Conservation (phyloP, 208 protist species). For the Leishmania turanica region DNA sequence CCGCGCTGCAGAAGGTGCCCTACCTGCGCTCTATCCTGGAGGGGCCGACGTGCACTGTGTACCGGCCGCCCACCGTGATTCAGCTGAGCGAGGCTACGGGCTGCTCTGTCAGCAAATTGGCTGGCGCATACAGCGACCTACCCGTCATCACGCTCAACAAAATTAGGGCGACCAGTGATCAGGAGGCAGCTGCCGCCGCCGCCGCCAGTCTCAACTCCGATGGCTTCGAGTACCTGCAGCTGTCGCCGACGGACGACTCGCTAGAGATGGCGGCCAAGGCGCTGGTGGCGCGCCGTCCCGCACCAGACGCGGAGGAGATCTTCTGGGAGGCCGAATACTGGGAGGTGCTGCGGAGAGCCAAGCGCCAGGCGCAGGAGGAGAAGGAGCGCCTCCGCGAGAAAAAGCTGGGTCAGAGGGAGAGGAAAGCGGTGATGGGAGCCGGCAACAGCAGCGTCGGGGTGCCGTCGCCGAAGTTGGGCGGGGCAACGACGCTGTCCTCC, state of each 20-base stretch:
- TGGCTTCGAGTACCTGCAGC: constrained; percentile 32
- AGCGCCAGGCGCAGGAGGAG: constrained; percentile 25
- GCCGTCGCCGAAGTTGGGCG: constrained; percentile 9
- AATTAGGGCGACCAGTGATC: constrained; percentile 1
- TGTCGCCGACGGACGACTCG: constrained; percentile 36
- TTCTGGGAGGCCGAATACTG: constrained; percentile 75
- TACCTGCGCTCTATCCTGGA: constrained; percentile 44
- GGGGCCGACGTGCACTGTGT: constrained; percentile 44
- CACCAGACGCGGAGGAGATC: constrained; percentile 53
- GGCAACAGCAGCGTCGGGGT: constrained; percentile 13
- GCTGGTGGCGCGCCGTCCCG: constrained; percentile 36
- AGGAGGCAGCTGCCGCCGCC: neutral
- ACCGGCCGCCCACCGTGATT: constrained; percentile 54
- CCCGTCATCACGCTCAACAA: constrained; percentile 54
- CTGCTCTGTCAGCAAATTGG: constrained; percentile 30
- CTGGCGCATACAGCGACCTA: constrained; percentile 34
- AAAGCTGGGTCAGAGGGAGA: constrained; percentile 4
- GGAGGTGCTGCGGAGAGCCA: constrained; percentile 33
- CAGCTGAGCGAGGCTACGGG: constrained; percentile 55
- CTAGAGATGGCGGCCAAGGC: constrained; percentile 56
- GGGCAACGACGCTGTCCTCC: constrained; percentile 15
- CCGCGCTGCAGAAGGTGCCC: constrained; percentile 29
- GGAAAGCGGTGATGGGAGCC: constrained; percentile 9
- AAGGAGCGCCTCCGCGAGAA: constrained; percentile 17
- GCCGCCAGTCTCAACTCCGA: constrained; percentile 10